Base-by-base conservation (phyloP, 345 rosid genomes). In the Ailanthus altissimus region DNA sequence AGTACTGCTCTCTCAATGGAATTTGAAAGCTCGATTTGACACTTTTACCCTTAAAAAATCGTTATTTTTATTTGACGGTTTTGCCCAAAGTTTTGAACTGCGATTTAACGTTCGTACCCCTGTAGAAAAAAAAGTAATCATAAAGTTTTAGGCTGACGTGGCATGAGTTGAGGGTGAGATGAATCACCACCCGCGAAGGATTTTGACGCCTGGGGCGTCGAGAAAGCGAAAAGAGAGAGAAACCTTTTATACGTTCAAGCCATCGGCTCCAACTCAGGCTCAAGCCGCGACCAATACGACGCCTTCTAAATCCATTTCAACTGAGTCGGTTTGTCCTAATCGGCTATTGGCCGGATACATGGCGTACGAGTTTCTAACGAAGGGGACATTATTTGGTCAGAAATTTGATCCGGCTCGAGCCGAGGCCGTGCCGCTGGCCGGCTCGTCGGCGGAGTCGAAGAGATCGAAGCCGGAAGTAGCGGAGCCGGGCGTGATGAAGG, bases 301-400 rank as follows among this genome's bases (percentile, higher is more conserved):
- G 20, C 1, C 40, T 26, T 3, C 81, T 2, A 82, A 73, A 49
- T 46, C 82, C 15, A 77, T 16, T 1, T 15, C 54, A 6, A 28
- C 67, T 21, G 67, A 67, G 49, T 36, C 80, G 50, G 70, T 32
- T 66, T 59, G 75, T 53, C 76, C 89, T 20, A 90, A 86, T 78
- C 72, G 77, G 84, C 74, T 92, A 0, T 74, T 92, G 11, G 97
- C 97, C 28, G 91, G 97, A 0, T 92, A 90, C 85, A 81, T 92
- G 91, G 94, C 97, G 20, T 85, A 82, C 74, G 94, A 92, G 83
- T 92, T 85, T 53, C 71, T 92, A 75, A 85, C 87, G 1, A 81
- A 81, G 62, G 97, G 92, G 4, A 92, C 92, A 0, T 67, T 92
- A 67, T 74, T 90, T 13, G 97, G 92, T 53, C 79, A 89, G 70